Evolutionary conservation across 345 rosid genomes (phyloP).

Genomic region (Brassica carinata): DNA sequence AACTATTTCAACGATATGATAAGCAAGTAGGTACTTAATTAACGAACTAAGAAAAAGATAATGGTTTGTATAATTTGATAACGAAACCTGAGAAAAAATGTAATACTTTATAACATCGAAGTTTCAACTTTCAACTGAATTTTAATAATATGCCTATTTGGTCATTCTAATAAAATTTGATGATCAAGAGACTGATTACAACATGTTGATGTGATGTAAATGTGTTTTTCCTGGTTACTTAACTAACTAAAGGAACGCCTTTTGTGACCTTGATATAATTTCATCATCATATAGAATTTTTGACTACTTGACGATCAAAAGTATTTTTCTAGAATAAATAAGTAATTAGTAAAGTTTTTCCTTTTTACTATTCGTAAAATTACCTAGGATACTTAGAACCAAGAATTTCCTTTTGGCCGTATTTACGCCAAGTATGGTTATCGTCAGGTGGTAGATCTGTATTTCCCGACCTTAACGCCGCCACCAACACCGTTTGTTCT

Average conservation of each 20-base stretch:
- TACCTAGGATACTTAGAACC: constrained; percentile 79
- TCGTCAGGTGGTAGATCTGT: constrained; percentile 64
- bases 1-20: background rate
- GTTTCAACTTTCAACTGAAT: constrained; percentile 3
- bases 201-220: constrained; percentile 13
- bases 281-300: constrained; percentile 4
- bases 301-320: constrained; percentile 5
- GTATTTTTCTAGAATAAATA: background rate
- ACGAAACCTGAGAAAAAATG: constrained; percentile 21
- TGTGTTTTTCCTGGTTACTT: background rate
- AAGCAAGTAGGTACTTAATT: background rate
- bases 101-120: background rate
- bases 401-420: constrained; percentile 60
- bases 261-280: background rate
- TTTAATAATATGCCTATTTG: background rate
- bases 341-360: background rate
- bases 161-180: constrained; percentile 12
- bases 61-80: constrained; percentile 1
- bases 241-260: background rate
- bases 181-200: constrained; percentile 27
- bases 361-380: background rate
- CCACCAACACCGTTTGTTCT: constrained; percentile 42
- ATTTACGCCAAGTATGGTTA: constrained; percentile 1
- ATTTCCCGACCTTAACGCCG: constrained; percentile 67
- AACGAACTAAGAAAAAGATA: background rate